Conservation (phyloP, 2,329 filamentous ascomycete genomes). For the Aspergillus eucalypticola region DNA sequence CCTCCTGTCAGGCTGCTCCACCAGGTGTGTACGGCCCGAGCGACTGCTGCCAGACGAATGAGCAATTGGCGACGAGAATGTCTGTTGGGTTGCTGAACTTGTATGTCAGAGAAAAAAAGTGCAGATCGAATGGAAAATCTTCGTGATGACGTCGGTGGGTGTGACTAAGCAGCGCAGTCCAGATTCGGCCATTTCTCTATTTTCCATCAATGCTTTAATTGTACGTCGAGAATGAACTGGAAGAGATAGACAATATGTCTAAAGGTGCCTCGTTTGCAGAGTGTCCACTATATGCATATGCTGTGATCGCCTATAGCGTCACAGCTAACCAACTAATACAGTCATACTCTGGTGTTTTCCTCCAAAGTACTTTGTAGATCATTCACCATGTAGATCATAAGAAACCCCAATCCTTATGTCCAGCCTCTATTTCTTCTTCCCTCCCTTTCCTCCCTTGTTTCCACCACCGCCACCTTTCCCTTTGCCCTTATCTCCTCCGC, state of each 20-base stretch:
- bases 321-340: background rate
- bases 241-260: no score
- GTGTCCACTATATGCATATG: no score
- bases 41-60: background rate
- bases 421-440: slow-evolving; percentile 41
- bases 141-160: slow-evolving; percentile 20
- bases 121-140: slow-evolving; percentile 16
- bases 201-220: background rate
- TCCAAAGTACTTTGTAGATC: background rate
- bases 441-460: slow-evolving; percentile 35
- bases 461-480: slow-evolving; percentile 36
- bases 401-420: background rate
- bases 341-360: background rate
- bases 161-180: slow-evolving; percentile 19
- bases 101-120: background rate
- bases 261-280: no score
- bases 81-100: background rate
- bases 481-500: slow-evolving; percentile 43
- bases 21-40: background rate
- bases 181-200: background rate
- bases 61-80: background rate
- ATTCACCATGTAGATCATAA: background rate
- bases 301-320: no score
- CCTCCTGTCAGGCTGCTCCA: slow-evolving; percentile 3
- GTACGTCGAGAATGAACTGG: no score